Conservation (phyloP, 2,329 filamentous ascomycete genomes). For the Alternaria brassicae region DNA sequence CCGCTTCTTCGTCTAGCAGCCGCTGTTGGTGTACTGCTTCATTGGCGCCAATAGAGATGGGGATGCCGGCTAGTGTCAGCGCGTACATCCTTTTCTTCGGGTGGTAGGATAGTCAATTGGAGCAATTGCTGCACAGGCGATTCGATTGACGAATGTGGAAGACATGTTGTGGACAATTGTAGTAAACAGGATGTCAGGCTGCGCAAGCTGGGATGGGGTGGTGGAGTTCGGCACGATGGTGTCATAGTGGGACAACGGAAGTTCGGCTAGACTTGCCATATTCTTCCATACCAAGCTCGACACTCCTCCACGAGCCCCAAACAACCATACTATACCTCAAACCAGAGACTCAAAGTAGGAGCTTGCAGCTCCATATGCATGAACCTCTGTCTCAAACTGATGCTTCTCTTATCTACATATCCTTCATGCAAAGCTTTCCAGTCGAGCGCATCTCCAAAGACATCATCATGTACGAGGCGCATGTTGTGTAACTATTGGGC, state of each 20-base stretch:
- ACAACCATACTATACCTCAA: neutral
- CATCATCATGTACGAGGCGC: neutral
- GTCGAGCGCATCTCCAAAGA: neutral
- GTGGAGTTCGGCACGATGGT: conserved; percentile 30
- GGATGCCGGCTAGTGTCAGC: conserved; percentile 52
- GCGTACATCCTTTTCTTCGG: conserved; percentile 33
- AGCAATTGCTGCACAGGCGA: neutral
- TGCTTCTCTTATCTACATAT: neutral
- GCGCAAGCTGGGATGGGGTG: conserved; percentile 13
- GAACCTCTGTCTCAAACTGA: neutral
- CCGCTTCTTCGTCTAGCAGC: conserved; percentile 57
- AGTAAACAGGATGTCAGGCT: conserved; percentile 21
- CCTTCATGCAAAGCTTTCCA: neutral
- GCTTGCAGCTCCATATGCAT: neutral
- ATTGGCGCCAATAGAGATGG: conserved; percentile 57
- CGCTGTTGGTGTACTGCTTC: conserved; percentile 59
- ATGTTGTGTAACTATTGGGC: neutral
- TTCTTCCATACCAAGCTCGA: neutral
- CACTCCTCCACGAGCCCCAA: neutral
- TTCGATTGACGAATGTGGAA: neutral
- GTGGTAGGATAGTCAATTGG: neutral
- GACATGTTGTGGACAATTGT: conserved; percentile 10
- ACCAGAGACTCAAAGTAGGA: neutral
- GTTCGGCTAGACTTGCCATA: conserved; percentile 12
- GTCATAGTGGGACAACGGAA: conserved; percentile 29